Percentiles rank a stretch among this genome's conserved stretches.
These are phyloP conservation scores for Xylariaceae sp. DNA, from an alignment of 2,329 filamentous ascomycete genomes.

Conservation along the genomic window DNA sequence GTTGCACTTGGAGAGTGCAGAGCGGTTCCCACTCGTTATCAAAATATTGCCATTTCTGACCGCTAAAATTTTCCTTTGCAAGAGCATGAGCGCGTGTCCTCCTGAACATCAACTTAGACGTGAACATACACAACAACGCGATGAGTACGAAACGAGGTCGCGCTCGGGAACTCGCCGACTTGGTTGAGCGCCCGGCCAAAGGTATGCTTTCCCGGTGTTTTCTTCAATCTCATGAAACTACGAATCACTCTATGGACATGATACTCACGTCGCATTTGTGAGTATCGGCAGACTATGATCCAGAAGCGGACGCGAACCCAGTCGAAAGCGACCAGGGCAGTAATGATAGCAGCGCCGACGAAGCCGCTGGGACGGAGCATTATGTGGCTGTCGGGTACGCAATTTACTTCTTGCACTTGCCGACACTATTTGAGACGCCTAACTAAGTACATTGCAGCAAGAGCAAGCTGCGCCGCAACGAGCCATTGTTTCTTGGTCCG, in stretches of 20 bases:
- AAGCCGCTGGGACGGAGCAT: conserved; percentile 72
- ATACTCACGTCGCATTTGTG: conserved; percentile 15
- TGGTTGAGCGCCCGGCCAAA: conserved; percentile 57
- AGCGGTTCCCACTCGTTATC: neutral
- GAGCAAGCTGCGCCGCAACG: conserved; percentile 75
- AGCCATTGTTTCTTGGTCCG: conserved; percentile 65
- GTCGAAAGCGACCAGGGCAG: conserved; percentile 52
- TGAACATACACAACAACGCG: conserved; percentile 29
- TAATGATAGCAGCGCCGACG: conserved; percentile 49
- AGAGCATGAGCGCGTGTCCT: neutral
- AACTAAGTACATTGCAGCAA: conserved; percentile 48
- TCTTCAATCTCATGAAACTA: neutral
- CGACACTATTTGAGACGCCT: neutral
- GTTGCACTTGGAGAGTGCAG: too few species aligned
- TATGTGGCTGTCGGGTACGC: conserved; percentile 53
- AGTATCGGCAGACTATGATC: conserved; percentile 65
- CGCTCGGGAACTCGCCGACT: conserved; percentile 58
- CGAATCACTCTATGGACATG: neutral
- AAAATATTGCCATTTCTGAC: conserved; percentile 43
- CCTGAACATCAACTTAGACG: neutral
- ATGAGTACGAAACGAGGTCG: conserved; percentile 53
- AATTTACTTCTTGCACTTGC: conserved; percentile 13
- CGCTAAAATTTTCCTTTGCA: conserved; percentile 48
- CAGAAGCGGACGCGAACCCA: conserved; percentile 59
- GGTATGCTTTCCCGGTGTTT: conserved; percentile 42